These are phyloP conservation scores for Choiromyces venosus DNA, from an alignment of 495 filamentous ascomycete species.

Conservation along the genomic window DNA sequence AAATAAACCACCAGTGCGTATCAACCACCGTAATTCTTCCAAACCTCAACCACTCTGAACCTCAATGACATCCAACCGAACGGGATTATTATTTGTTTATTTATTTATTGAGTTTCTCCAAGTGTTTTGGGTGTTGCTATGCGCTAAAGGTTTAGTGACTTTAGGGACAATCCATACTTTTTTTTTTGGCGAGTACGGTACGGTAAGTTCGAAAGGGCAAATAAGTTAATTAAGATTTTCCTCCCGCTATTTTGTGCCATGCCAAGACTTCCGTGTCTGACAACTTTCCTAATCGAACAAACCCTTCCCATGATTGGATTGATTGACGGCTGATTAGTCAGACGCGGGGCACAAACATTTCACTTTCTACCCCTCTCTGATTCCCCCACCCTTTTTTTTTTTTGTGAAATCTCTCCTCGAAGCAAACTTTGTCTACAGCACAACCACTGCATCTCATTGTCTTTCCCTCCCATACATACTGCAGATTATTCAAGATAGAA, in stretches of 20 bases:
- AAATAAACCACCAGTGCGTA: too few relatives aligned
- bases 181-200: too few relatives aligned
- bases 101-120: too few relatives aligned
- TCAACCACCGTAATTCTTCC: too few relatives aligned
- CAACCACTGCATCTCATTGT: constrained; percentile 13
- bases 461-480: constrained; percentile 16
- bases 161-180: too few relatives aligned
- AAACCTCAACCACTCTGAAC: too few relatives aligned
- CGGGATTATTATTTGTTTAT: too few relatives aligned
- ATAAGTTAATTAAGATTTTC: neutral
- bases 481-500: constrained; percentile 47
- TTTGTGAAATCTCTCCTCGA: constrained; percentile 36
- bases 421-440: constrained; percentile 42
- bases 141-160: too few relatives aligned
- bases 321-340: constrained; percentile 25
- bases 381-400: constrained; percentile 43
- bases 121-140: too few relatives aligned
- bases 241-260: neutral
- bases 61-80: too few relatives aligned
- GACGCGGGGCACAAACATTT: constrained; percentile 39
- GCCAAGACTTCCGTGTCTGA: neutral
- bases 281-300: neutral
- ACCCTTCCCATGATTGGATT: too few relatives aligned
- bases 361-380: constrained; percentile 41
- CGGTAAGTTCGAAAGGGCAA: neutral